A percentile compares a stretch with the other conserved stretches of the same genome.
phyloP scores from a whole-genome alignment of 768 basidiomycete species.

The Boletus pseudopeckii region DNA sequence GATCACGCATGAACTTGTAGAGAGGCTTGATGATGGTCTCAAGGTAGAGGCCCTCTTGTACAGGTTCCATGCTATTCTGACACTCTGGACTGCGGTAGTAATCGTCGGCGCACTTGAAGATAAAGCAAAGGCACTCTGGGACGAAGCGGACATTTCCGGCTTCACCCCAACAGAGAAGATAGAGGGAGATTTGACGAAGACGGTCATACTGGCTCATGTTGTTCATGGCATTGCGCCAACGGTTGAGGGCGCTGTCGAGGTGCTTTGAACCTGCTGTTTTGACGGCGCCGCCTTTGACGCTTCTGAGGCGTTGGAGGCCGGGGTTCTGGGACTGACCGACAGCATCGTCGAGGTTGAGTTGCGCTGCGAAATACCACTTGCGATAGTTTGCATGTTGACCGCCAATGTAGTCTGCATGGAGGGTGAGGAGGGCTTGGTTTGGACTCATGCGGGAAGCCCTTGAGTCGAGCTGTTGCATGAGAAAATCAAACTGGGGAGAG shows the following conservation, averaged over 20 bases:
- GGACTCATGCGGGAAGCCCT: slow-evolving; percentile 98
- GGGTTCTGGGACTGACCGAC: slow-evolving; percentile 95
- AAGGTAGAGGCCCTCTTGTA: slow-evolving; percentile 92
- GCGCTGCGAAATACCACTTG: slow-evolving; percentile 99
- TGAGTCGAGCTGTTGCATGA: slow-evolving; percentile 97
- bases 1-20: slow-evolving; percentile 94
- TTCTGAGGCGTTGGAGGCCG: slow-evolving; percentile 83
- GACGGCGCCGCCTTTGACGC: slow-evolving; percentile 60
- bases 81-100: slow-evolving; percentile 98
- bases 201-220: slow-evolving; percentile 99
- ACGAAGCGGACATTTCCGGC: slow-evolving; percentile 96
- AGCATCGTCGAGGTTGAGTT: slow-evolving; percentile 98
- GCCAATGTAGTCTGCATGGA: slow-evolving; percentile 99
- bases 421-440: slow-evolving; percentile 90
- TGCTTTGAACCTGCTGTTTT: slow-evolving; percentile 66
- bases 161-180: slow-evolving; percentile 97
- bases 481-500: slow-evolving; percentile 78
- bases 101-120: slow-evolving; percentile 99
- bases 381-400: slow-evolving; percentile 99
- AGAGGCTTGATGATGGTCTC: slow-evolving; percentile 89
- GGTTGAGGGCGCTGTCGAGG: slow-evolving; percentile 87
- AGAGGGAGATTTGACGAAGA: slow-evolving; percentile 93
- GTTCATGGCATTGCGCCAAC: slow-evolving; percentile 99
- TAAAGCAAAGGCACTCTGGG: slow-evolving; percentile 96
- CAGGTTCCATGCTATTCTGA: slow-evolving; percentile 89